A percentile compares a stretch with the other conserved stretches of the same genome.
phyloP scores from a whole-genome alignment of 2,329 filamentous ascomycete species.

The Monosporascus sp. region DNA sequence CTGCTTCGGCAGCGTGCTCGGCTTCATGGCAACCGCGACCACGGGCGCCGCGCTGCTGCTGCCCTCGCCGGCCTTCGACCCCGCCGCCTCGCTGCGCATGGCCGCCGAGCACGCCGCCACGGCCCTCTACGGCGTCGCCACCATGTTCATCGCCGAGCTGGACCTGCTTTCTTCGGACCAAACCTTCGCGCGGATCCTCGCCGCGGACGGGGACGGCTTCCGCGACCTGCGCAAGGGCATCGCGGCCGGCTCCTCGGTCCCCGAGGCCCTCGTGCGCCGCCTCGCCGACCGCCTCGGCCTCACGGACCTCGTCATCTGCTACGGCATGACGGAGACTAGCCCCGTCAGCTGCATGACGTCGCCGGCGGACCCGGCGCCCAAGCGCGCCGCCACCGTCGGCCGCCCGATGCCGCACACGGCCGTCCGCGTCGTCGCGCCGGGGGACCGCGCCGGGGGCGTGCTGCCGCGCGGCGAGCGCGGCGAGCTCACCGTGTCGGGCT shows the following conservation, averaged over 20 bases:
- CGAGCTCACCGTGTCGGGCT: constrained; percentile 79
- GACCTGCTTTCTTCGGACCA: constrained; percentile 59
- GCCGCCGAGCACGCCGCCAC: constrained; percentile 50
- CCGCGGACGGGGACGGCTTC: constrained; percentile 22
- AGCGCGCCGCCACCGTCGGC: constrained; percentile 73
- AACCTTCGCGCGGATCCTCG: constrained; percentile 21
- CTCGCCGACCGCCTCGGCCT: constrained; percentile 72
- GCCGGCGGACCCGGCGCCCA: constrained; percentile 67
- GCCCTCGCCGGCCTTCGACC: constrained; percentile 82
- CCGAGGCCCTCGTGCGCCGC: constrained; percentile 72
- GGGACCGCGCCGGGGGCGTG: constrained; percentile 47
- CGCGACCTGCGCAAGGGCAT: constrained; percentile 75
- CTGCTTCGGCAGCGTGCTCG: constrained; percentile 87
- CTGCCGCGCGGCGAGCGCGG: constrained; percentile 64
- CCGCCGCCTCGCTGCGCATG: constrained; percentile 62
- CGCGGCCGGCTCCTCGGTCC: constrained; percentile 81
- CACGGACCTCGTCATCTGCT: constrained; percentile 83
- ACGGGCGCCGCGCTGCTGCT: constrained; percentile 76
- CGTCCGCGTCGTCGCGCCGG: constrained; percentile 69
- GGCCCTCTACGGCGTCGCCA: constrained; percentile 81
- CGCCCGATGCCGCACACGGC: constrained; percentile 76
- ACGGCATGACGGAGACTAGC: constrained; percentile 91
- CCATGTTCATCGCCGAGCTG: constrained; percentile 88
- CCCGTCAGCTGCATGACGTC: constrained; percentile 78
- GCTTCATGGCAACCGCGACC: constrained; percentile 94